Evolutionary conservation across 164 flowering plant species (phyloP).

Genomic region (Malania oleifera): DNA sequence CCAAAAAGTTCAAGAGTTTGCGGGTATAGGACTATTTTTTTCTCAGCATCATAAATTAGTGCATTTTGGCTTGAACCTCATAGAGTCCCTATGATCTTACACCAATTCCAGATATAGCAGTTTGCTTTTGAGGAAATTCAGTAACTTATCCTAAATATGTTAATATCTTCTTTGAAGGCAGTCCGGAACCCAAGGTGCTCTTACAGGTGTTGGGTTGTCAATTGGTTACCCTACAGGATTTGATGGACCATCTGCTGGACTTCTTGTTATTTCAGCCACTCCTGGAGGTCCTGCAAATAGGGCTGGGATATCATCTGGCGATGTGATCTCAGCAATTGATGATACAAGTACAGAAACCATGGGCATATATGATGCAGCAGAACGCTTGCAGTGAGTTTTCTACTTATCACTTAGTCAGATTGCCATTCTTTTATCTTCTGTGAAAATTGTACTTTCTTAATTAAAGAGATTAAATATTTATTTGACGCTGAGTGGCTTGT

Average conservation of each 20-base stretch:
- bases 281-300: slow-evolving; percentile 92
- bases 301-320: slow-evolving; percentile 83
- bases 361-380: slow-evolving; percentile 96
- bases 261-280: slow-evolving; percentile 81
- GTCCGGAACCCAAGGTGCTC: slow-evolving; percentile 97
- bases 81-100: not conserved
- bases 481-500: too few relatives aligned
- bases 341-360: slow-evolving; percentile 63
- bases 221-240: slow-evolving; percentile 69
- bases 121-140: not conserved
- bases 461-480: not conserved
- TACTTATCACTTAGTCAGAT: not conserved
- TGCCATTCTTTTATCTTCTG: not conserved
- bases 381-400: slow-evolving; percentile 72
- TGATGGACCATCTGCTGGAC: slow-evolving; percentile 58
- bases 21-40: slow-evolving; percentile 51
- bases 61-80: slow-evolving; percentile 3
- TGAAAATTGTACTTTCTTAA: not conserved
- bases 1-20: slow-evolving; percentile 81
- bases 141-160: slow-evolving; percentile 13
- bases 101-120: not conserved
- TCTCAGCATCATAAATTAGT: slow-evolving; percentile 11
- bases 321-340: slow-evolving; percentile 74
- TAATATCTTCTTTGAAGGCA: slow-evolving; percentile 67
- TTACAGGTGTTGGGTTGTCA: slow-evolving; percentile 94